Base-by-base conservation (phyloP, 441 rosid species). In the Kokia cookei region DNA sequence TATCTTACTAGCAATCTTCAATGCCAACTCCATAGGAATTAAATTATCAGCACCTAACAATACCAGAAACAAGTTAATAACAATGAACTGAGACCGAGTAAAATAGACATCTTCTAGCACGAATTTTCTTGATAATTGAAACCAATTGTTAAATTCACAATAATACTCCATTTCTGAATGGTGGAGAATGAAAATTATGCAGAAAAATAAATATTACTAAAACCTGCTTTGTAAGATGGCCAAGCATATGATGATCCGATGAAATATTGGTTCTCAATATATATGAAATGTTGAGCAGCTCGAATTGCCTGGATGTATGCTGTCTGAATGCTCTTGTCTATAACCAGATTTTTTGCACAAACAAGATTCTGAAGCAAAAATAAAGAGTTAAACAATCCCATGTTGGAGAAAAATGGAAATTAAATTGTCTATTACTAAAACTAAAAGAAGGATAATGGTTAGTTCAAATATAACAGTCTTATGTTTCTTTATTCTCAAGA, bases 251-350 rank as follows among this genome's bases (percentile, higher is more conserved):
- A 91, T 42, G 97, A 90, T 71, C 98, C 98, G n/a, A 93, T 74
- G 80, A 93, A 93, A 79, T 93, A 93, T 55, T 93, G 98, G 77
- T 93, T 93, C 83, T 93, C 98, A 40, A 93, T 93, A 55, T 91
- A 91, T 72, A 93, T 86, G 72, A 87, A 93, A 77, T 89, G 92
- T 54, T 89, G 95, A 15, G 98, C 97, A 40, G 87, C 86, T 87
- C 98, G 81, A 75, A 93, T 93, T 77, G 93, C 93, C 59, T 91
- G 93, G 75, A 93, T 86, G 75, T 93, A 93, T 64, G 98, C 97
- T 70, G 88, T 90, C 73, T 93, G 97, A 75, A 93, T 89, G 86
- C 98, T 93, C 82, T 82, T 86, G 75, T 93, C 98, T 64, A 91
- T 83, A 73, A 90, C 95, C 82, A 91, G 79, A 79, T 86, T 84